A percentile compares a stretch with the other conserved stretches of the same genome.
These are phyloP conservation scores for Colletotrichum sp. DNA, from an alignment of 2,329 filamentous ascomycete genomes.

Conservation along the genomic window DNA sequence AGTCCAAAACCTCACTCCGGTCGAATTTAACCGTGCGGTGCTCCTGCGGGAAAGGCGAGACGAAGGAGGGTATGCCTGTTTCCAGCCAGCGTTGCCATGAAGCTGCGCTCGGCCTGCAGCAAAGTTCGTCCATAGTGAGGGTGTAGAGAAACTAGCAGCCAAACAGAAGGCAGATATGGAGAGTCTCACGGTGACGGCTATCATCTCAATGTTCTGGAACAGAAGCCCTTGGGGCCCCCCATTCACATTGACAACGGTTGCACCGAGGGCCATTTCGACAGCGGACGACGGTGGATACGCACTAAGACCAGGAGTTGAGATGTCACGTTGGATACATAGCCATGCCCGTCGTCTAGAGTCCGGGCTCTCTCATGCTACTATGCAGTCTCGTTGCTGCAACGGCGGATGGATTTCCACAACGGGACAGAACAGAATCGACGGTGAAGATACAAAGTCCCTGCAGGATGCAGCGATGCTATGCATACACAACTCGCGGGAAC, in stretches of 20 bases:
- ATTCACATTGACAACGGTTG: neutral
- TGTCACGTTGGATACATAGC: neutral
- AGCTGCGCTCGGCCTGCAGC: constrained; percentile 6
- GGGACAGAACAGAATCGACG: neutral
- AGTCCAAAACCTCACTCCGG: neutral
- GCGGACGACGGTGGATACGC: constrained; percentile 7
- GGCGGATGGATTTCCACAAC: neutral
- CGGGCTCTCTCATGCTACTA: neutral
- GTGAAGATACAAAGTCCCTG: neutral
- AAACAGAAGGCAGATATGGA: neutral
- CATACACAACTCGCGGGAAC: constrained; percentile 2
- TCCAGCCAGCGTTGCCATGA: neutral
- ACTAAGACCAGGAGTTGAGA: neutral
- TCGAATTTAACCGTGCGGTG: neutral
- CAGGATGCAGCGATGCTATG: constrained; percentile 10
- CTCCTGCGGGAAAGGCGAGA: neutral
- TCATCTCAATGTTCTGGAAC: constrained; percentile 19
- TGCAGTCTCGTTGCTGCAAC: neutral
- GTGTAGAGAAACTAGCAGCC: neutral
- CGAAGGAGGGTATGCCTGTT: neutral
- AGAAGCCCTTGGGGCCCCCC: neutral
- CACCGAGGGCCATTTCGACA: neutral
- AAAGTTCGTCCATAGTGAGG: constrained; percentile 1
- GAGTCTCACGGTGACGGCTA: constrained; percentile 2
- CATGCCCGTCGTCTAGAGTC: neutral